A percentile compares a stretch with the other conserved stretches of the same genome.
phyloP scores from a whole-genome alignment of 352 stramenopile species.

The Phytophthora gonapodyides region DNA sequence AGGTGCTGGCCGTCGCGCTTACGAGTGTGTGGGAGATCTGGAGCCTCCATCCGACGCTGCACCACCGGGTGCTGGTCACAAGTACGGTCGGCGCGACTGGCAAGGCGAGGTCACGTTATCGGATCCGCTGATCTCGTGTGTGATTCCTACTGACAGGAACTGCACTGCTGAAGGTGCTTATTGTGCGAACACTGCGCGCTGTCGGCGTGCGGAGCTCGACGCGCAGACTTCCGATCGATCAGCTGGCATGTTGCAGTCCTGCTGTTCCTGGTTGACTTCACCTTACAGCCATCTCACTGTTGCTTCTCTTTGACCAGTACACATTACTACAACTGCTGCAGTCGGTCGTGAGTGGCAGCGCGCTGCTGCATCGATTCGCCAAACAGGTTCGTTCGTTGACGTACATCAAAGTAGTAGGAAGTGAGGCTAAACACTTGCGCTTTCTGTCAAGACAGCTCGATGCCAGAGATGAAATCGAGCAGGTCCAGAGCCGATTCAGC shows the following conservation, averaged over 20 bases:
- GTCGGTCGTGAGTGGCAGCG: conserved; percentile 31
- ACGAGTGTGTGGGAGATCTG: conserved; percentile 28
- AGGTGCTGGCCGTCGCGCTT: conserved; percentile 3
- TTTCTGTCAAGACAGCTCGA: conserved; percentile 9
- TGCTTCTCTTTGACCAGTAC: conserved; percentile 13
- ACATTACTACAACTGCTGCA: conserved; percentile 30
- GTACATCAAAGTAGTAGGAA: no score
- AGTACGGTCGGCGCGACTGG: conserved; percentile 15
- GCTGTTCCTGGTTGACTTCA: neutral
- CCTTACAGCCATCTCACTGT: neutral
- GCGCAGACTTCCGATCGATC: conserved; percentile 13
- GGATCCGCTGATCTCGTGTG: no score
- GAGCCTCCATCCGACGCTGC: conserved; percentile 30
- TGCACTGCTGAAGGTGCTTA: conserved; percentile 18
- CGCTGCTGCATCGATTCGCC: conserved; percentile 32
- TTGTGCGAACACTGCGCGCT: conserved; percentile 17
- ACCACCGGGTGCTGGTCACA: conserved; percentile 8
- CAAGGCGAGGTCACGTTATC: no score
- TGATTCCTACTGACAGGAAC: conserved; percentile 7
- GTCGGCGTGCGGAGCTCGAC: neutral
- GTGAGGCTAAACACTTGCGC: neutral
- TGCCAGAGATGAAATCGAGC: conserved; percentile 14
- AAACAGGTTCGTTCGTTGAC: conserved; percentile 15
- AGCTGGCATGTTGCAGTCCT: conserved; percentile 19
- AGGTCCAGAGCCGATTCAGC: conserved; percentile 41